phyloP scores from a whole-genome alignment of 2,329 filamentous ascomycete species.

The Cercospora citrullina region DNA sequence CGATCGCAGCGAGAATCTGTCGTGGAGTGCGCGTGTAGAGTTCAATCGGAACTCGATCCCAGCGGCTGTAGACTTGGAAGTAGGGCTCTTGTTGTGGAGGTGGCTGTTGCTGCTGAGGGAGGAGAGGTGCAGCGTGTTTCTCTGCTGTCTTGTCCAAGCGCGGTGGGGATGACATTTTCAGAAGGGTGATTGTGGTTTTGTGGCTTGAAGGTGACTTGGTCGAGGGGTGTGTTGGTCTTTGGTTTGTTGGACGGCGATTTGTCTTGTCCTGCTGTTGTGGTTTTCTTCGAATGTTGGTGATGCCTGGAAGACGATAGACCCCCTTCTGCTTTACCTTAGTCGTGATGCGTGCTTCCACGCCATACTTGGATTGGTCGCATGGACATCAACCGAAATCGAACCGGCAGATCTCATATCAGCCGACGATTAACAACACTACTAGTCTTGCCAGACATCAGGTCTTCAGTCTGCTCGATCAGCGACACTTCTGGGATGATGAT shows the following conservation, averaged over 20 bases:
- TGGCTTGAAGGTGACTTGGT: neutral
- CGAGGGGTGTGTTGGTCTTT: neutral
- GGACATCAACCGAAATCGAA: neutral
- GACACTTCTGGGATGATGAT: no score
- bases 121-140: neutral
- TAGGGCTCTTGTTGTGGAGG: neutral
- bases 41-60: neutral
- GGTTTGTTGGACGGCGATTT: neutral
- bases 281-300: neutral
- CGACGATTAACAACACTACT: neutral
- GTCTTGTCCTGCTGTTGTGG: neutral
- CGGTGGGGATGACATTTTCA: neutral
- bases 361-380: neutral
- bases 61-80: neutral
- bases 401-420: neutral
- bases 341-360: neutral
- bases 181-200: no score
- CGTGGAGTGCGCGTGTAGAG: neutral
- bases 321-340: neutral
- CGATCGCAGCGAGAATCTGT: neutral
- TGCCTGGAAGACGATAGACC: no score
- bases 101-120: neutral
- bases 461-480: neutral
- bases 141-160: neutral
- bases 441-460: neutral